A percentile compares a stretch with the other conserved stretches of the same genome.
Evolutionary conservation across 2,329 filamentous ascomycete genomes (phyloP).

Genomic region (Thielaviopsis ethacetica): DNA sequence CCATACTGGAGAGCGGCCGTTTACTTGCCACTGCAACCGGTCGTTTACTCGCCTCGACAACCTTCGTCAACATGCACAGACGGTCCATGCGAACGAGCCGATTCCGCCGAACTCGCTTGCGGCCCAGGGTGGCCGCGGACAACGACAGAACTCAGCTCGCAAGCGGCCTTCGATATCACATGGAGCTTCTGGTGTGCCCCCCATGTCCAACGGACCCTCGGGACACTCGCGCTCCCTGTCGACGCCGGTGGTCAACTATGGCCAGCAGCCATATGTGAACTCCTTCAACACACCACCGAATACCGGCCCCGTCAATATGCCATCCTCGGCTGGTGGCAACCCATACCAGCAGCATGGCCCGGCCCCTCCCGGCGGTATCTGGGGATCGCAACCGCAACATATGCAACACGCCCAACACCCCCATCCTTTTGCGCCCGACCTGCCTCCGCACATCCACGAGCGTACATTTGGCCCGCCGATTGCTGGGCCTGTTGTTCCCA

Average conservation of each 20-base stretch:
- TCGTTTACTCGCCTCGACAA: slow-evolving; percentile 23
- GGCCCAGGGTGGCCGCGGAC: slow-evolving; percentile 61
- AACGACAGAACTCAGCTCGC: slow-evolving; percentile 56
- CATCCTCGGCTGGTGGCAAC: neutral
- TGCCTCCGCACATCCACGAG: neutral
- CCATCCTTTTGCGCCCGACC: too few relatives aligned
- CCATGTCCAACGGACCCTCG: neutral
- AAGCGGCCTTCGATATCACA: slow-evolving; percentile 20
- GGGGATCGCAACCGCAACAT: too few relatives aligned
- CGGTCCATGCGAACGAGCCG: slow-evolving; percentile 92
- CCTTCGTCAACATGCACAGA: slow-evolving; percentile 88
- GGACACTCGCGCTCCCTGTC: slow-evolving; percentile 10
- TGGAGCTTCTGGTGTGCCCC: slow-evolving; percentile 42
- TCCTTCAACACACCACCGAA: slow-evolving; percentile 1
- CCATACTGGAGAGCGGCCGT: slow-evolving; percentile 92
- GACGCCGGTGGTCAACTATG: slow-evolving; percentile 8
- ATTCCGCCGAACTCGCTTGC: slow-evolving; percentile 89
- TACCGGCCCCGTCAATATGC: neutral
- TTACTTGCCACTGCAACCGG: slow-evolving; percentile 87
- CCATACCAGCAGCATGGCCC: slow-evolving; percentile 3
- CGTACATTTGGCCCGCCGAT: neutral
- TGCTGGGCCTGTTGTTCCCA: neutral
- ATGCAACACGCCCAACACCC: too few relatives aligned
- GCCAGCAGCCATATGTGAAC: slow-evolving; percentile 1
- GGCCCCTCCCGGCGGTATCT: neutral